Evolutionary conservation across 2,329 filamentous ascomycete genomes (phyloP), one percentile per base, ranked within the genome.

Genomic region (Diplodia sapinea): DNA sequence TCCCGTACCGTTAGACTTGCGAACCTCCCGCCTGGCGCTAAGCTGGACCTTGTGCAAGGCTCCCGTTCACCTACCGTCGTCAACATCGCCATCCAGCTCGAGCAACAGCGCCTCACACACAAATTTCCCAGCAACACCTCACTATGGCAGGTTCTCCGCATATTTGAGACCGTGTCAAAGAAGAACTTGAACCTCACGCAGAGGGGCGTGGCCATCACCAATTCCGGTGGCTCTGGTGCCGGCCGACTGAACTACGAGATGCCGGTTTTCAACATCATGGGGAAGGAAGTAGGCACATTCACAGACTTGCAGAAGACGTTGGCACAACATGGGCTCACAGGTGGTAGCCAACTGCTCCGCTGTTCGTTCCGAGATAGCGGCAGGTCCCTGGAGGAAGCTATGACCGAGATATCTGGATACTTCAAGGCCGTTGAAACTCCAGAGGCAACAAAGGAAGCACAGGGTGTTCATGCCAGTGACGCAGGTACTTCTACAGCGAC

Each of bases 91-190:
- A 82, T 99, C 13, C 92, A 96, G 75, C 83, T 97, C 33, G 85
- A 89, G 43, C 87, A 89, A 26, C 87, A 88, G 29, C 88, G 93
- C 36, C 80, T 96, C 50, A 87, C 89, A 67, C 89, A 95, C 76
- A 97, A 95, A 76, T 93, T 98, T 69, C 89, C 94, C 1, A 96
- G 91, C 78, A 91, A 92, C 71, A 92, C 92, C 43, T 92, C 93
- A 20, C 77, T 99, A 79, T 99, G 95, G 95, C 87, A 93, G 72
- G 84, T 98, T 33, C 77, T 99, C 67, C 90, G 95, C 69, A 92
- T 95, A 75, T 96, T 98, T 71, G 95, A 99, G 79, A 90, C 90
- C 70, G 83, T 84, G 68, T 85, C 85, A 9, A 57, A 70, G 62
- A 62, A 72, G 56, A 76, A 87, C 83, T 77, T 82, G 69, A 97